Evolutionary conservation across 2,329 filamentous ascomycete species (phyloP).

Genomic region (Colletotrichum cordylinicola): DNA sequence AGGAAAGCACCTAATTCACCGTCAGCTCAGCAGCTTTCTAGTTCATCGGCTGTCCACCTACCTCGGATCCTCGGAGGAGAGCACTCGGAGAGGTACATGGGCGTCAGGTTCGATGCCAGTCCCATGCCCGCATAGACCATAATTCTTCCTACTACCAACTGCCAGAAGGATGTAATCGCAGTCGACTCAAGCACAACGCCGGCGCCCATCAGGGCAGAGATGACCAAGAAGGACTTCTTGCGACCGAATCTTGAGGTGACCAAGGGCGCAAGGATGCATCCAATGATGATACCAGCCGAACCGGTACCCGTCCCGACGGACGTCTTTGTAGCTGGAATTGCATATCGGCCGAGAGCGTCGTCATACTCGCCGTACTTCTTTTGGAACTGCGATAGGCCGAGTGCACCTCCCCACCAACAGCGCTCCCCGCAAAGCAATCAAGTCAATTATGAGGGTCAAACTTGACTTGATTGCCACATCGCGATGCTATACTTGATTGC

Average conservation of each 20-base stretch:
- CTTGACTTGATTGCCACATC: too few species aligned
- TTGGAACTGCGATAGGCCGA: not conserved
- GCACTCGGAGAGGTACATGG: not conserved
- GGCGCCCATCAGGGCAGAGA: not conserved
- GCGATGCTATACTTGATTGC: too few species aligned
- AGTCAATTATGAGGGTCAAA: too few species aligned
- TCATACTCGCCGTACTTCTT: not conserved
- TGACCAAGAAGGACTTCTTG: constrained; percentile 5
- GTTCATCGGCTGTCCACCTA: fast-evolving
- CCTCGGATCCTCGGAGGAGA: not conserved
- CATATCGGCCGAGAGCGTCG: not conserved
- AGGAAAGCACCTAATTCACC: not conserved
- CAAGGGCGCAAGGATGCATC: constrained; percentile 6
- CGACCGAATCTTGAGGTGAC: constrained; percentile 4
- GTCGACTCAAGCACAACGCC: constrained; percentile 7
- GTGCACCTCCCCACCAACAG: not conserved
- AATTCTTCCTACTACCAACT: constrained; percentile 7
- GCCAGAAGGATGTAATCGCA: constrained; percentile 14
- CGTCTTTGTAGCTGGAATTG: not conserved
- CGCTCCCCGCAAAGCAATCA: too few species aligned
- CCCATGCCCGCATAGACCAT: constrained; percentile 8
- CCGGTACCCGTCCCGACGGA: not conserved
- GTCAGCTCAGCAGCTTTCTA: fast-evolving
- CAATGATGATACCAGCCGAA: constrained; percentile 1
- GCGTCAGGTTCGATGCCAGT: not conserved